Conservation (phyloP, 2,329 filamentous ascomycete genomes). For the Fusarium avenaceum region DNA sequence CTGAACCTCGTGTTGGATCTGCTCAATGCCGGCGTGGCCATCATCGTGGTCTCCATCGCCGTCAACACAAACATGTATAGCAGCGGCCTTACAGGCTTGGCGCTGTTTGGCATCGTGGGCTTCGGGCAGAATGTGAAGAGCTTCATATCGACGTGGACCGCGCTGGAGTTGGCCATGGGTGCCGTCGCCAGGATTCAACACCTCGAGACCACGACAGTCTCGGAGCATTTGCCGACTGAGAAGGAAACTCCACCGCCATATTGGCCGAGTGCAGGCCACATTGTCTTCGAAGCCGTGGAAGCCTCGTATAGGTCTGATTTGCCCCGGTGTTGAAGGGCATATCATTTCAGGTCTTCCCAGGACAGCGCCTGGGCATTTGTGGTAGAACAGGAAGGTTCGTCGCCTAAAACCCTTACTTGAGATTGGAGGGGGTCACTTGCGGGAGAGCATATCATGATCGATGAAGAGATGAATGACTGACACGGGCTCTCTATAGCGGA, state of each 20-base stretch:
- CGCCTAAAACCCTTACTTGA: constrained; percentile 6
- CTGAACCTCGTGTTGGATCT: constrained; percentile 42
- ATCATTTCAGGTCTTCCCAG: constrained; percentile 21
- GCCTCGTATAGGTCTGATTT: constrained; percentile 23
- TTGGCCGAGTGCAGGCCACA: constrained; percentile 86
- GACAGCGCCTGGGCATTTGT: constrained; percentile 29
- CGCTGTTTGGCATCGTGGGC: constrained; percentile 46
- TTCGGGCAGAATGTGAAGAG: constrained; percentile 50
- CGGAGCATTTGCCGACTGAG: constrained; percentile 27
- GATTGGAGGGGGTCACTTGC: constrained; percentile 5
- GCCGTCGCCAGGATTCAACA: constrained; percentile 42
- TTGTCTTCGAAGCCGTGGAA: constrained; percentile 76
- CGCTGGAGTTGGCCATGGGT: constrained; percentile 46
- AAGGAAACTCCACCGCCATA: constrained; percentile 68
- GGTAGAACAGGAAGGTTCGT: constrained; percentile 32
- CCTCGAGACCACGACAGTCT: constrained; percentile 25
- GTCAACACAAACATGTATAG: constrained; percentile 17
- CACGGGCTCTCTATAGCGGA: constrained; percentile 5
- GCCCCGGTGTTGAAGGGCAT: constrained; percentile 19
- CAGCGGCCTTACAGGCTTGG: constrained; percentile 41
- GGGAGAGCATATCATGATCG: constrained; percentile 61
- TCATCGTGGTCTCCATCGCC: constrained; percentile 34
- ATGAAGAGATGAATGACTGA: constrained; percentile 51
- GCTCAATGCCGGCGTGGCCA: constrained; percentile 27
- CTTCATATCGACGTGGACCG: constrained; percentile 51